Percentiles rank a stretch among this genome's conserved stretches.
phyloP scores from a whole-genome alignment of 371 early-diverging fungal species.

The Circinella umbellata region DNA sequence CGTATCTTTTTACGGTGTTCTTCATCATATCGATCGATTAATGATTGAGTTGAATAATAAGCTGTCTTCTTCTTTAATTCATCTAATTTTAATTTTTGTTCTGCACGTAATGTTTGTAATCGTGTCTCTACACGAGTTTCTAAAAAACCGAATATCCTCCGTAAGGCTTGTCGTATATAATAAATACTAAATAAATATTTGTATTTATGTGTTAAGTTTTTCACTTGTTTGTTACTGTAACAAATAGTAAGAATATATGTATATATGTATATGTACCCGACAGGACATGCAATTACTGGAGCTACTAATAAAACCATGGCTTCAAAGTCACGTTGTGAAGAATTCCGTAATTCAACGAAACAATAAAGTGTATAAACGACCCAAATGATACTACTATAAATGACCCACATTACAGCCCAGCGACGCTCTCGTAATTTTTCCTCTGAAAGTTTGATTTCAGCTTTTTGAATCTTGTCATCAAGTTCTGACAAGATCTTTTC shows the following conservation, averaged over 20 bases:
- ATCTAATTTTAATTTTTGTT: slow-evolving; percentile 76
- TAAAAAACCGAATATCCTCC: slow-evolving; percentile 60
- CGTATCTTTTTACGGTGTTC: neutral
- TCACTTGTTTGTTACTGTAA: too few relatives aligned
- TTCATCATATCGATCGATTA: slow-evolving; percentile 74
- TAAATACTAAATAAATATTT: slow-evolving; percentile 43
- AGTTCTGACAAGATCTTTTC: slow-evolving; percentile 81
- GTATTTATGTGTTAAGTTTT: neutral
- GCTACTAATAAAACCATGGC: neutral
- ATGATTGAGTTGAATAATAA: slow-evolving; percentile 87
- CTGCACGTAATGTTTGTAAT: slow-evolving; percentile 54
- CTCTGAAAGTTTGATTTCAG: slow-evolving; percentile 66
- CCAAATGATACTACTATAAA: slow-evolving; percentile 74
- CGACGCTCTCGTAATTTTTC: slow-evolving; percentile 67
- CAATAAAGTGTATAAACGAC: slow-evolving; percentile 58
- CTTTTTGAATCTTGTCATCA: slow-evolving; percentile 74
- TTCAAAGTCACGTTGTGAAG: slow-evolving; percentile 9
- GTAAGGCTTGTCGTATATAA: slow-evolving; percentile 44
- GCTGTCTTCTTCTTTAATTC: slow-evolving; percentile 88
- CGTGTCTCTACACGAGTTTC: slow-evolving; percentile 58
- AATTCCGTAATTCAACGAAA: slow-evolving; percentile 24
- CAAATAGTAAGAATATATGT: too few relatives aligned
- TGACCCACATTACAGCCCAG: slow-evolving; percentile 67
- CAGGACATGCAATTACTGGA: slow-evolving; percentile 56
- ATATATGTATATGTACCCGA: slow-evolving; percentile 41